These are phyloP conservation scores for Moricandia moricandioides DNA, from an alignment of 345 rosid genomes.

Conservation along the genomic window DNA sequence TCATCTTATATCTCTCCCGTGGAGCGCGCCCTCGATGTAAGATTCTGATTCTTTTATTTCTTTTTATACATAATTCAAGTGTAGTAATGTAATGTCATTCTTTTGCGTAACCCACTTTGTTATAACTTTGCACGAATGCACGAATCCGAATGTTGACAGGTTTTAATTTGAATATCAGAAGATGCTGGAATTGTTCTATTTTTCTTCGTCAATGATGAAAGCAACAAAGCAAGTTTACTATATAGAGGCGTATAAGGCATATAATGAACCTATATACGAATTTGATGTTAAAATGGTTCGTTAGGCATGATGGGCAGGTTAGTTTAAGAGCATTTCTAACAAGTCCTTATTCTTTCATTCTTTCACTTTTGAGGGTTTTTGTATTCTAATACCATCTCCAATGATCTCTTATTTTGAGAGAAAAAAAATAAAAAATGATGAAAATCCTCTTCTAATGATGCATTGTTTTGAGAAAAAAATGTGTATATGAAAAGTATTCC, in stretches of 20 bases:
- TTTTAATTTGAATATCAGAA: constrained; percentile 18
- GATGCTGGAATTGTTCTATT: neutral
- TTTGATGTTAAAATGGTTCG: neutral
- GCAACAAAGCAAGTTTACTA: neutral
- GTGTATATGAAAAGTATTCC: too few relatives aligned
- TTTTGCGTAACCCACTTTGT: constrained; percentile 15
- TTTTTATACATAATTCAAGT: neutral
- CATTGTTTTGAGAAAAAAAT: too few relatives aligned
- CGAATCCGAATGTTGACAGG: constrained; percentile 22
- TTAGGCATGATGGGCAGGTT: too few relatives aligned
- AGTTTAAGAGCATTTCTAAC: too few relatives aligned
- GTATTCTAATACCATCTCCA: too few relatives aligned
- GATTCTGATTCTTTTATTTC: constrained; percentile 17
- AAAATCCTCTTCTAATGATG: too few relatives aligned
- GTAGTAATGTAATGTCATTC: neutral
- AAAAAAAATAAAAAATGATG: too few relatives aligned
- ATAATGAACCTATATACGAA: neutral
- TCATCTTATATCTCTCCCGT: constrained; percentile 15
- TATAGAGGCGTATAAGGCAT: neutral
- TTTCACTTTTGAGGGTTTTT: too few relatives aligned
- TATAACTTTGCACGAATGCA: constrained; percentile 20
- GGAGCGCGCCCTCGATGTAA: constrained; percentile 9
- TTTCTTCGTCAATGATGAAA: constrained; percentile 17
- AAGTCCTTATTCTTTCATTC: too few relatives aligned
- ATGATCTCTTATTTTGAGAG: too few relatives aligned